Evolutionary conservation across 176 grass and related monocot genomes (phyloP), one percentile per base, ranked within the genome.

Genomic region (Aegilops tauschii): DNA sequence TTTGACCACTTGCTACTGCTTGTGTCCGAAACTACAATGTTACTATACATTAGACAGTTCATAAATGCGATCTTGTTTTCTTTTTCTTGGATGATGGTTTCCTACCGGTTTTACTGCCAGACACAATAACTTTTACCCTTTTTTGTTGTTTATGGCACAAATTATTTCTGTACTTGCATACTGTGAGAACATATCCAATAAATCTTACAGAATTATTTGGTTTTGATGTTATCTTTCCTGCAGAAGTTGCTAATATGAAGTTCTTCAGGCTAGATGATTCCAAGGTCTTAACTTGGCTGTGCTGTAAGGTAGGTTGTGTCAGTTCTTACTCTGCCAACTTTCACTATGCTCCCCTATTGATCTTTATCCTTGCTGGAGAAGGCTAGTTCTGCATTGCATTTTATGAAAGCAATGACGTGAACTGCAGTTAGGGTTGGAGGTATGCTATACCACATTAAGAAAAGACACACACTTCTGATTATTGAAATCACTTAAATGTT

Each of bases 221-320:
- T 54, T 77, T 65, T 54, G 11, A 81, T 85, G 17, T 71, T 77
- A 76, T 68, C 61, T 90, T 77, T 83, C 1, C 18, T 91, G 87
- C 85, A 99, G 97, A 99, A 93, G 90, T 96, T 93, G 87, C 87
- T 82, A 90, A 90, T 34, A 76, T 92, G 58, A 88, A 89, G 61
- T 99, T 96, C 85, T 94, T 90, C 73, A 96, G 97, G 85, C 87
- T 99, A 69, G 90, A 99, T 34, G 83, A 99, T 86, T 89, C 94
- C 45, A 96, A 90, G 88, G 94, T 99, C 80, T 88, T 99, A 84
- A 80, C 82, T 87, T 99, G 97, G 97, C 69, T 99, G 86, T 94
- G 86, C 84, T 96, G 94, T 86, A 99, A 99, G 97, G 97, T 95
- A 83, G 28, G 34, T 44, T 81, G 76, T 76, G 84, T 74, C 37